phyloP scores from a whole-genome alignment of 2,329 filamentous ascomycete species.

The Neobulgaria alba region DNA sequence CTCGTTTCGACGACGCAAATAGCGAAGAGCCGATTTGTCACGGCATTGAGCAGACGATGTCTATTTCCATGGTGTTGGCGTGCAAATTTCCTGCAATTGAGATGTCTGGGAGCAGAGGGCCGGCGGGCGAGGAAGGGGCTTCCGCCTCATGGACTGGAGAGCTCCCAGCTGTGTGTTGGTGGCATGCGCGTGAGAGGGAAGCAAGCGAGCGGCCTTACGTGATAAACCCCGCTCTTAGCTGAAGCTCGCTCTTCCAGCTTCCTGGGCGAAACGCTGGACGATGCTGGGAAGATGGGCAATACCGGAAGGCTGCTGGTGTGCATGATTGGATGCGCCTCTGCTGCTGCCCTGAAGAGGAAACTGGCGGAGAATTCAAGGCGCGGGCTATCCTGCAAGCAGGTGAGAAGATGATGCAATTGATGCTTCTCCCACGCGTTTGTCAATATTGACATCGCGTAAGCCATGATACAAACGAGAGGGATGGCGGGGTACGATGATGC shows the following conservation, averaged over 20 bases:
- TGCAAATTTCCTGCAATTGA: background rate
- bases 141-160: background rate
- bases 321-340: conserved; percentile 1
- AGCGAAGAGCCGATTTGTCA: background rate
- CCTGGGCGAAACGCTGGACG: background rate
- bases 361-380: background rate
- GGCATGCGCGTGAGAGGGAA: background rate
- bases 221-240: background rate
- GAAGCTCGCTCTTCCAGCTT: background rate
- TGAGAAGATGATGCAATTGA: conserved; percentile 8
- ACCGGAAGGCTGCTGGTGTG: background rate
- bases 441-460: conserved; percentile 22
- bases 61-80: background rate
- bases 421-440: conserved; percentile 15
- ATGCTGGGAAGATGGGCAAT: background rate
- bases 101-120: background rate
- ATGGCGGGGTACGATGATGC: background rate
- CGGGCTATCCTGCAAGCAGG: background rate
- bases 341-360: conserved; percentile 1
- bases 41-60: background rate
- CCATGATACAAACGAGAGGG: background rate
- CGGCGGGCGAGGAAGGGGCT: background rate
- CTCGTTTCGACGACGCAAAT: background rate
- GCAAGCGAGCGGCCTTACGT: background rate
- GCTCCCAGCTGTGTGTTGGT: background rate